Evolutionary conservation across 805 yeast genomes (phyloP), one percentile per base, ranked within the genome.

Genomic region (Lipomyces oligophaga): DNA sequence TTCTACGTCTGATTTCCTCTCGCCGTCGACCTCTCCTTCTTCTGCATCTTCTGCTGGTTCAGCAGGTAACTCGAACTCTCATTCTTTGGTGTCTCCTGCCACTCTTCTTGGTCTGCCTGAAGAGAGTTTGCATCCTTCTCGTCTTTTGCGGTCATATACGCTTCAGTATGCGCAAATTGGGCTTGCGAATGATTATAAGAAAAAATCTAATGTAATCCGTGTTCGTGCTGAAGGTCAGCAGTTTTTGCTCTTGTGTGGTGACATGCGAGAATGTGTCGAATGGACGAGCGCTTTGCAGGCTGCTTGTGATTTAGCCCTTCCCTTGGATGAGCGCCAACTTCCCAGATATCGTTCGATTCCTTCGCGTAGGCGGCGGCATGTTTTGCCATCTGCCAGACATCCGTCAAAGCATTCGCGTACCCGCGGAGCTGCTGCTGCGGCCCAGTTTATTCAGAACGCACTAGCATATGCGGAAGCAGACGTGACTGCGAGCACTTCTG

Each of bases 81-180:
- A 34, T 4, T 16, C 34, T 18, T 28, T 24, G 27, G 40, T 35
- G 21, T 32, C 38, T 8, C 53, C 43, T 8, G 42, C 43, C 30
- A 19, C 36, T 19, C 19, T 47, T 30, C 47, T 38, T 34, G 41
- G 44, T 30, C 31, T 41, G 16, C 43, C 47, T 22, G 43, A 40
- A n/a, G 41, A 46, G 26, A 21, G 58, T 37, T 52, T 54, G 39
- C 45, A 59, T 15, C 45, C 52, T 5, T 56, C 53, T 19, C 26
- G 41, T 18, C 53, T 63, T 34, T 21, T 61, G 32, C 73, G 81
- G 53, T 77, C 87, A 0, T 89, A 79, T 64, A 80, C 96, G 1
- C 71, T 90, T 31, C 97, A 93, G 65, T 81, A 81, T 66, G 89
- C 93, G 10, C 80, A 75, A 58, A 67, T 85, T 36, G 98, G 98